Evolutionary conservation across 139 green algal genomes (phyloP).

Genomic region (Chlorella sp.): DNA sequence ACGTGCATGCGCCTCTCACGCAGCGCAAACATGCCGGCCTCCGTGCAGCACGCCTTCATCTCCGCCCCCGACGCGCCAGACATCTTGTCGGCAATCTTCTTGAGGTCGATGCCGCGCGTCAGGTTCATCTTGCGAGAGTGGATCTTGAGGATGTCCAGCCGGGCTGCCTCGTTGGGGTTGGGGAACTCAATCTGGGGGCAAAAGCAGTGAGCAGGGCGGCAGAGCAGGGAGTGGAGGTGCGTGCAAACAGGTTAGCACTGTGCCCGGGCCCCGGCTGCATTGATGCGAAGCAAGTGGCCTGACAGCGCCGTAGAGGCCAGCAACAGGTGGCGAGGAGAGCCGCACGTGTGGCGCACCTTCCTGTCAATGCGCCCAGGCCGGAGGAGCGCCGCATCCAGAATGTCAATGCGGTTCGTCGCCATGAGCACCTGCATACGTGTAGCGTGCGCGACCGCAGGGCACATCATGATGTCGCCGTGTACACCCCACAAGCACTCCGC

Average conservation of each 20-base stretch:
- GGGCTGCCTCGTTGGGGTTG: constrained; percentile 85
- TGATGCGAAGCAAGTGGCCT: too few species aligned
- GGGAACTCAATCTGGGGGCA: constrained; percentile 91
- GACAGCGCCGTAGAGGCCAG: too few species aligned
- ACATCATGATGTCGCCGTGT: too few species aligned
- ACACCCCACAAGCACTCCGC: too few species aligned
- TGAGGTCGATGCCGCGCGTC: constrained; percentile 92
- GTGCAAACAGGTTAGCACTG: too few species aligned
- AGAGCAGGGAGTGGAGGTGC: too few species aligned
- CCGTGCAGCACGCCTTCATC: constrained; percentile 96
- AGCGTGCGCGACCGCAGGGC: neutral
- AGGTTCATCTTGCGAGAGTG: constrained; percentile 76
- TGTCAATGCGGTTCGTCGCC: constrained; percentile 99
- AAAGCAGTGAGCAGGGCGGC: neutral
- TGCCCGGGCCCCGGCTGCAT: too few species aligned
- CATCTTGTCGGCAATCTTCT: constrained; percentile 93
- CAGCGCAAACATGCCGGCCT: constrained; percentile 98
- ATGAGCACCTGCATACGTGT: constrained; percentile 84
- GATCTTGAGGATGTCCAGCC: constrained; percentile 91
- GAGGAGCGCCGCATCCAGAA: constrained; percentile 94
- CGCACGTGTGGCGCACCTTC: constrained; percentile 66
- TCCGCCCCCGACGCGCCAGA: constrained; percentile 80
- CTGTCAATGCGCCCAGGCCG: constrained; percentile 97
- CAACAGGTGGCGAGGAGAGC: too few species aligned
- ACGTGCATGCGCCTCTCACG: constrained; percentile 95